Percentiles rank a stretch among this genome's conserved stretches.
phyloP scores from a whole-genome alignment of 2,329 filamentous ascomycete genomes.

The Diplodia seriata region DNA sequence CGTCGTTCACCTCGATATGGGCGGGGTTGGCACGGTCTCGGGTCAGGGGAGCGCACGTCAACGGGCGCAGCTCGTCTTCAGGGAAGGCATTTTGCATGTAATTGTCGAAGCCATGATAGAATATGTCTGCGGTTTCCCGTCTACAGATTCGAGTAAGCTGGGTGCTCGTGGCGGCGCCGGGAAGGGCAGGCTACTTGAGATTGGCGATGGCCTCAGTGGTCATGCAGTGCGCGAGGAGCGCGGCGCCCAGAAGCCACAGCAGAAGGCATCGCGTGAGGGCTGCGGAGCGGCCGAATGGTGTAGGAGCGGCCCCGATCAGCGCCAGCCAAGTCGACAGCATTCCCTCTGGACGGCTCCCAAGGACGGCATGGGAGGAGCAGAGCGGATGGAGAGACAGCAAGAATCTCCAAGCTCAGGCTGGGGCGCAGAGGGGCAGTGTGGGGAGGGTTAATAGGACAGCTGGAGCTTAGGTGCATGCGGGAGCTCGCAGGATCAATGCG shows the following conservation, averaged over 20 bases:
- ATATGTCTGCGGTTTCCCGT: slow-evolving; percentile 70
- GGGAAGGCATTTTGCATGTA: slow-evolving; percentile 95
- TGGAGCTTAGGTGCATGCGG: slow-evolving; percentile 26
- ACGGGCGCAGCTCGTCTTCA: slow-evolving; percentile 90
- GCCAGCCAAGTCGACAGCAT: slow-evolving; percentile 48
- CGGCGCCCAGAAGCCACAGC: slow-evolving; percentile 41
- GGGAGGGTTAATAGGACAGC: slow-evolving; percentile 27
- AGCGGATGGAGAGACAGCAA: slow-evolving; percentile 22
- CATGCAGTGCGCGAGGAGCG: slow-evolving; percentile 51
- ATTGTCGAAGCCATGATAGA: slow-evolving; percentile 95
- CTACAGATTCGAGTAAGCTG: slow-evolving; percentile 37
- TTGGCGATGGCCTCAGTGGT: slow-evolving; percentile 50
- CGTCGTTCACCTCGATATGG: slow-evolving; percentile 90
- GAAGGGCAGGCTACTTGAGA: slow-evolving; percentile 44
- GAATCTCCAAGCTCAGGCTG: slow-evolving; percentile 27
- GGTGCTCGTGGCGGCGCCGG: neutral
- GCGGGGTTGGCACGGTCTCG: slow-evolving; percentile 80
- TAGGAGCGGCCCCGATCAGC: slow-evolving; percentile 40
- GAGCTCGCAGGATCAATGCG: slow-evolving; percentile 9
- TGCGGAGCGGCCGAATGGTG: slow-evolving; percentile 21
- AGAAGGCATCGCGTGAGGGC: slow-evolving; percentile 43
- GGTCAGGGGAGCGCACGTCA: slow-evolving; percentile 83
- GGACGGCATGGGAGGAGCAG: slow-evolving; percentile 45
- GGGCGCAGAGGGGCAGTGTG: slow-evolving; percentile 21
- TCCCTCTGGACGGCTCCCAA: slow-evolving; percentile 41